Conservation (phyloP, 2,329 filamentous ascomycete species). For the Fusarium nanum region DNA sequence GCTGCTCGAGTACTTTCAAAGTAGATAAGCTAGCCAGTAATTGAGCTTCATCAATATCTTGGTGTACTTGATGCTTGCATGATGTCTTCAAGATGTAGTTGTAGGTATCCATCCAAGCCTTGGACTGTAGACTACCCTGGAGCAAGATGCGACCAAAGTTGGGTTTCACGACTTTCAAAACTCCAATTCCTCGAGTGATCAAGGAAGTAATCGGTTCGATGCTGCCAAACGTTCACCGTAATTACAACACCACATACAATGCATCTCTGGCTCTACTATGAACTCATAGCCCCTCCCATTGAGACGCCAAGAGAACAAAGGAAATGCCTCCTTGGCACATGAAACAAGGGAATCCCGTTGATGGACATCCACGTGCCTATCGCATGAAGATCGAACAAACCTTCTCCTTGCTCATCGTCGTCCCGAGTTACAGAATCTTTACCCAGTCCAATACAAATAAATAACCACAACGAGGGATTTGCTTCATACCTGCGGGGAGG, state of each 20-base stretch:
- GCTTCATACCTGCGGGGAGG: slow-evolving; percentile 30
- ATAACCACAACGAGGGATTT: slow-evolving; percentile 25
- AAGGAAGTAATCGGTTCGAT: background rate
- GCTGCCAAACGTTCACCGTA: background rate
- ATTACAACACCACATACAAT: background rate
- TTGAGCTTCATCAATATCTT: background rate
- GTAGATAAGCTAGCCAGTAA: background rate
- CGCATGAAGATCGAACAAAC: slow-evolving; percentile 15
- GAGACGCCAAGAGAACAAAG: slow-evolving; percentile 25
- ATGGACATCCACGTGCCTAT: slow-evolving; percentile 19
- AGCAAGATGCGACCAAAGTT: background rate
- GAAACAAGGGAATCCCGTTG: slow-evolving; percentile 29
- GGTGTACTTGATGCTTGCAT: background rate
- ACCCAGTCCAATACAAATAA: slow-evolving; percentile 30
- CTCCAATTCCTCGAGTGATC: background rate
- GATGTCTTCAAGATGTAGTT: slow-evolving; percentile 10
- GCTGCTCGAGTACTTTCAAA: background rate
- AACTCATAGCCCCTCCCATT: slow-evolving; percentile 28
- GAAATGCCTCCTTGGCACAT: slow-evolving; percentile 20
- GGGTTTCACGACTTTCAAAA: background rate
- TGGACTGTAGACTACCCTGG: slow-evolving; percentile 22
- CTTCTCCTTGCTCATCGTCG: slow-evolving; percentile 25
- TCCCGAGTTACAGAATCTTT: slow-evolving; percentile 35
- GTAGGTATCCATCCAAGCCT: background rate
- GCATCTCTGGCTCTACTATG: background rate